phyloP scores from a whole-genome alignment of 768 basidiomycete species.

The Phanerodontia chrysosporium region DNA sequence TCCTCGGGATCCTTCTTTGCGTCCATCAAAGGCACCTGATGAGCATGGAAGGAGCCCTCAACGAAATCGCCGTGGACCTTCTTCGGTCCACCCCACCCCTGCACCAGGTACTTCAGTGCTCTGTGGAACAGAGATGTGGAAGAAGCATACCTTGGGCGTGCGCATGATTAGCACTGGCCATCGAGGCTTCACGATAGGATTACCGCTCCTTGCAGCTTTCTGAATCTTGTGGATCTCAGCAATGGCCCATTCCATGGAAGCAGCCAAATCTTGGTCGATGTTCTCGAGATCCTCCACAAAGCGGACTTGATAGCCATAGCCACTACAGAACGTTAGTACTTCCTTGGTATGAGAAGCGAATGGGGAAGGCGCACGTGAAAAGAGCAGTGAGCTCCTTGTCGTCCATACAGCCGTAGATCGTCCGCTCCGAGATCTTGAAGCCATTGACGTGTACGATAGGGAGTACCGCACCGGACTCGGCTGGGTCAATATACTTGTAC shows the following conservation, averaged over 20 bases:
- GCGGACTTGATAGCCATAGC: slow-evolving; percentile 86
- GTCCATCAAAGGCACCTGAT: slow-evolving; percentile 83
- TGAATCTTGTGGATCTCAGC: slow-evolving; percentile 75
- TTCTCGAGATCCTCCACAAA: slow-evolving; percentile 66
- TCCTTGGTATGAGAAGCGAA: neutral
- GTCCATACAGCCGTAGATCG: slow-evolving; percentile 89
- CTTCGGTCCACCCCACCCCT: slow-evolving; percentile 69
- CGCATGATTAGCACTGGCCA: slow-evolving; percentile 88
- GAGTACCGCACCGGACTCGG: slow-evolving; percentile 86
- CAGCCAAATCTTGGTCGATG: slow-evolving; percentile 77
- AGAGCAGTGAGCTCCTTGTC: slow-evolving; percentile 73
- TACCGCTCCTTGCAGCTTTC: slow-evolving; percentile 67
- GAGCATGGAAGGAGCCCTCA: slow-evolving; percentile 79
- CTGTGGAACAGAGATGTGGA: neutral
- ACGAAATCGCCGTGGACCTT: slow-evolving; percentile 63
- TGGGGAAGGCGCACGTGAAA: slow-evolving; percentile 34
- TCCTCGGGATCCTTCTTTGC: slow-evolving; percentile 64
- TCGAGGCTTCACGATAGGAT: slow-evolving; percentile 80
- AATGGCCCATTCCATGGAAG: slow-evolving; percentile 78
- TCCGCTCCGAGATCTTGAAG: slow-evolving; percentile 89
- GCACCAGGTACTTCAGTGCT: neutral
- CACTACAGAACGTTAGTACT: slow-evolving; percentile 37
- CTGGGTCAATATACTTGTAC: slow-evolving; percentile 88
- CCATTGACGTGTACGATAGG: slow-evolving; percentile 87
- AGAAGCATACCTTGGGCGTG: slow-evolving; percentile 63